These are phyloP conservation scores for Cyanidiococcus yangmingshanensis DNA, from an alignment of 23 red algal species.

Conservation along the genomic window DNA sequence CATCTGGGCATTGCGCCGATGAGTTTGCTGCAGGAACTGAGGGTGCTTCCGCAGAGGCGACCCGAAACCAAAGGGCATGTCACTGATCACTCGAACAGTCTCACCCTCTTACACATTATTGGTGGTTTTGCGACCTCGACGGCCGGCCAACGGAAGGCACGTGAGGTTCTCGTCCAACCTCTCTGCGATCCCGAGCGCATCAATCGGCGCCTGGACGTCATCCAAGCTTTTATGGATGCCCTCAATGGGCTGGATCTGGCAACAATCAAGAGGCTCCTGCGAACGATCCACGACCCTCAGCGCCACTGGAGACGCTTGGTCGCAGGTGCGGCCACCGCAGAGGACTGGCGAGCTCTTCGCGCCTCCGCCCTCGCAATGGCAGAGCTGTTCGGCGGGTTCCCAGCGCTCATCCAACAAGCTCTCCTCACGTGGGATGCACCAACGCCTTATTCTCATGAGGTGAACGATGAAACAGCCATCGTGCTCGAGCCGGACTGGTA, in stretches of 20 bases:
- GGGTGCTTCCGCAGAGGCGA: not conserved
- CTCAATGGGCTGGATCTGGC: not conserved
- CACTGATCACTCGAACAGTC: not conserved
- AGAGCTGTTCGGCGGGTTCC: not conserved
- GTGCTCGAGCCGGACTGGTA: not conserved
- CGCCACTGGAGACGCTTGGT: not conserved
- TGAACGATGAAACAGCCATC: not conserved
- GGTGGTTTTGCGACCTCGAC: not conserved
- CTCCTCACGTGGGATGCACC: not conserved
- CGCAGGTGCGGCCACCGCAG: not conserved
- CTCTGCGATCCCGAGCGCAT: not conserved
- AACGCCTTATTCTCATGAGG: not conserved
- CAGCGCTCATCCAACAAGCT: not conserved
- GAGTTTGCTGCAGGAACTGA: not conserved
- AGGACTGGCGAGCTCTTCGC: not conserved
- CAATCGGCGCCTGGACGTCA: not conserved
- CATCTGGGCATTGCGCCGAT: not conserved
- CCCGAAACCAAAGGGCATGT: not conserved
- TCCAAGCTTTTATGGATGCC: not conserved
- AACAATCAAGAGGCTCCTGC: not conserved
- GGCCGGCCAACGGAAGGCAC: not conserved
- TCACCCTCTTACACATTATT: not conserved
- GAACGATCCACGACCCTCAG: not conserved
- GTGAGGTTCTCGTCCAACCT: not conserved
- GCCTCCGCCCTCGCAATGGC: not conserved